A percentile compares a stretch with the other conserved stretches of the same genome.
These are phyloP conservation scores for Blastocystis sp. DNA, from an alignment of 352 stramenopile genomes.

Conservation along the genomic window DNA sequence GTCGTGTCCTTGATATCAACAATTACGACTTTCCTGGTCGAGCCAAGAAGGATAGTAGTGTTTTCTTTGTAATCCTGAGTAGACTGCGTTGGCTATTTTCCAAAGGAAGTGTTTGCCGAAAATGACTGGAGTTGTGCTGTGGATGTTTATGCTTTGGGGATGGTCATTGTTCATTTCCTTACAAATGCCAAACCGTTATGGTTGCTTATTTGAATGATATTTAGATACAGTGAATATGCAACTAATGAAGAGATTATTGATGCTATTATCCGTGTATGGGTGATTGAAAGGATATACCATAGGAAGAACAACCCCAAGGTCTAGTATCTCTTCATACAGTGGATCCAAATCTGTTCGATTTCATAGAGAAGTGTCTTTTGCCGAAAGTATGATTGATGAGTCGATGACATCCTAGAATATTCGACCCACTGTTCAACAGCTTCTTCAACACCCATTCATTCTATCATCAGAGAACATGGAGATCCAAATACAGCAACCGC, in stretches of 20 bases:
- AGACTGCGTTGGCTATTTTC: constrained; percentile 36
- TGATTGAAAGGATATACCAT: background rate
- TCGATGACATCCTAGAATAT: background rate
- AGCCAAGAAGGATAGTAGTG: constrained; percentile 8
- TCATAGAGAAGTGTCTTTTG: constrained; percentile 43
- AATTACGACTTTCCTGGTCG: constrained; percentile 30
- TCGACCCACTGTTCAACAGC: background rate
- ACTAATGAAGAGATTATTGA: background rate
- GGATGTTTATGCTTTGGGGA: constrained; percentile 42
- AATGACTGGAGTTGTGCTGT: background rate
- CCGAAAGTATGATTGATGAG: background rate
- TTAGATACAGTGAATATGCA: background rate
- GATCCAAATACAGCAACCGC: background rate
- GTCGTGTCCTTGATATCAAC: background rate
- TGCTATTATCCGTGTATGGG: background rate
- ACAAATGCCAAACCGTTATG: background rate
- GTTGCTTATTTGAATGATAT: background rate
- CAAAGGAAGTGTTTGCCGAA: constrained; percentile 30
- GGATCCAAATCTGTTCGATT: constrained; percentile 25
- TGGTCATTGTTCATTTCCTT: constrained; percentile 41
- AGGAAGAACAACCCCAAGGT: constrained; percentile 32
- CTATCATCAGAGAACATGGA: background rate
- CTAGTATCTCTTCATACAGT: background rate
- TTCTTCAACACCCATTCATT: constrained; percentile 31
- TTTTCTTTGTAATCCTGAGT: background rate